These are phyloP conservation scores for Talaromyces funiculosus DNA, from an alignment of 2,329 filamentous ascomycete species.

Conservation along the genomic window DNA sequence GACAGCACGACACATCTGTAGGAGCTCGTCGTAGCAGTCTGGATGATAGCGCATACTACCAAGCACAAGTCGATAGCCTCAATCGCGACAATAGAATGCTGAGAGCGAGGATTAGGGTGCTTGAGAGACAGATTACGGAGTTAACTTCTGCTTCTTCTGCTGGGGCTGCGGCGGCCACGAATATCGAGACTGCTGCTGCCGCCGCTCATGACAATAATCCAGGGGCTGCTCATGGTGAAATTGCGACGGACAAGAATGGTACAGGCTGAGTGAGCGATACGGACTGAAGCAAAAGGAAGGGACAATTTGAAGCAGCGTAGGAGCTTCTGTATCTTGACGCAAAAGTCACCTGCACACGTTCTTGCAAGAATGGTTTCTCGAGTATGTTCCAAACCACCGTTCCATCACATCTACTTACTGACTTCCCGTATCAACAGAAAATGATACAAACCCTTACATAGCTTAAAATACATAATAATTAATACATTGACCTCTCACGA, in stretches of 20 bases:
- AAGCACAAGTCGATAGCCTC: conserved; percentile 43
- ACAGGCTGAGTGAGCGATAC: not conserved
- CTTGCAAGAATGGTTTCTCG: not conserved
- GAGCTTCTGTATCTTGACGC: not conserved
- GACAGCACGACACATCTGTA: conserved; percentile 1
- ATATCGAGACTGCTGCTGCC: not conserved
- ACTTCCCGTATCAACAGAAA: not conserved
- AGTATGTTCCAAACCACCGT: not conserved
- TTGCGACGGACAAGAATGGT: not conserved
- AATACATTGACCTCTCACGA: conserved; percentile 23
- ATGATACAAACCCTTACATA: not conserved
- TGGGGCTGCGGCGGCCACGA: not conserved
- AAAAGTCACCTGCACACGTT: not conserved
- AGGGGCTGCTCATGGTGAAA: not conserved
- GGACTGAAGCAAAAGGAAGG: not conserved
- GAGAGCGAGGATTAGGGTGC: conserved; percentile 42
- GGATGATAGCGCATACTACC: conserved; percentile 44
- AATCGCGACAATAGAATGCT: conserved; percentile 46
- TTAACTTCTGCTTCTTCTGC: not conserved
- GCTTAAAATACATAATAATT: not conserved
- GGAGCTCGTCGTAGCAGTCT: conserved; percentile 34
- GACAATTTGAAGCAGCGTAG: not conserved
- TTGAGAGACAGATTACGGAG: conserved; percentile 23
- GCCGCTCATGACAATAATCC: not conserved
- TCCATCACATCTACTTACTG: not conserved